Evolutionary conservation across 2,329 filamentous ascomycete genomes (phyloP), one percentile per base, ranked within the genome.

Genomic region (Nemania sp.): DNA sequence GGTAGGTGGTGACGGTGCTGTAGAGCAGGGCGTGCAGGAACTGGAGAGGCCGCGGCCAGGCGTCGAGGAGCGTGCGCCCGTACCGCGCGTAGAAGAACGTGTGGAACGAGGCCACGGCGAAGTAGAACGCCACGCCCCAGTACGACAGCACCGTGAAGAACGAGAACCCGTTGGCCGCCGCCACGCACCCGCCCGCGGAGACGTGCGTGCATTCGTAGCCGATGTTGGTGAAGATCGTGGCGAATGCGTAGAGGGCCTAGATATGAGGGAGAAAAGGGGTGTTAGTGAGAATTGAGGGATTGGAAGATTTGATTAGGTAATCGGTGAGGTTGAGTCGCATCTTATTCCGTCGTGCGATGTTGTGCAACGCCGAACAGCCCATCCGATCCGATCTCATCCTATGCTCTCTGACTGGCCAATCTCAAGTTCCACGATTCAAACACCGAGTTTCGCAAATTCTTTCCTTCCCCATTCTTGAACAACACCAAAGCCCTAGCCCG

Each of bases 91-190:
- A 94, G 42, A 78, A 79, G 47, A 83, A 73, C 5, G 88, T 91
- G 75, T 95, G 90, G 15, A 83, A 58, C 15, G 86, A 78, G 1
- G 87, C 78, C 65, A 86, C 75, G 52, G 85, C 77, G 68, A 87
- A 86, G 77, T 95, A 96, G 74, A 92, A 93, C 20, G 82, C 85
- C 30, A 93, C 73, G 2, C 89, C 89, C 89, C 89, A 94, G 78
- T 87, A 94, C 8, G 88, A 90, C 54, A 94, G 76, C 65, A 86
- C 78, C 23, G 91, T 95, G 76, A 96, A 95, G 77, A 84, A 95
- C 64, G 86, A 90, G 75, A 95, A 94, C 40, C 79, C 80, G 40
- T 76, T 72, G 47, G 76, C 73, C 22, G 82, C 80, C 1, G 65
- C 66, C 28, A 66, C 60, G 66, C 78, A 79, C 43, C 79, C 74